Conservation (phyloP, 768 basidiomycete species). For the Amanita jacksonii region DNA sequence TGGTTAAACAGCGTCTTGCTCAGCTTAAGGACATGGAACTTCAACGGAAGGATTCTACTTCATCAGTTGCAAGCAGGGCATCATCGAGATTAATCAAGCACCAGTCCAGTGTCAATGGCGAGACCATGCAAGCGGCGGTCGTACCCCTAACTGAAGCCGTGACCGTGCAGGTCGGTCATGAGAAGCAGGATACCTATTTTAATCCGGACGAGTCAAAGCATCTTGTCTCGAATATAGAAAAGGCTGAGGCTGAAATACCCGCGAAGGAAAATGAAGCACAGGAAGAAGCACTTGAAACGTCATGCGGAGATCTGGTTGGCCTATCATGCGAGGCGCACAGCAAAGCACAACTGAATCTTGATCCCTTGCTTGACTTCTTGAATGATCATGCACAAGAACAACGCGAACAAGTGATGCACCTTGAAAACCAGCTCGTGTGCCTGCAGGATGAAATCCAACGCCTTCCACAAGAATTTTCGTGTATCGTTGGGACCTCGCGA, state of each 20-base stretch:
- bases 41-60: conserved; percentile 12
- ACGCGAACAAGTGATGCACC: conserved; percentile 2
- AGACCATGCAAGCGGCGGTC: background rate
- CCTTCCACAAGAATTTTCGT: conserved; percentile 7
- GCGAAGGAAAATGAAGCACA: too few relatives aligned
- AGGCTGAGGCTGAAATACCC: too few relatives aligned
- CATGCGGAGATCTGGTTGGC: background rate
- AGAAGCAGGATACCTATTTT: background rate
- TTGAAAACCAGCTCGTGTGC: conserved; percentile 9
- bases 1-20: conserved; percentile 58
- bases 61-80: conserved; percentile 6
- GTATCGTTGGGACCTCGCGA: conserved; percentile 1
- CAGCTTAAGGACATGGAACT: conserved; percentile 39
- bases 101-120: background rate
- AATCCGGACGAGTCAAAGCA: background rate
- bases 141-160: background rate
- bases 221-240: background rate
- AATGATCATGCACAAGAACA: conserved; percentile 2
- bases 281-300: too few relatives aligned
- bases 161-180: background rate
- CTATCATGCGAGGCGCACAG: conserved; percentile 3
- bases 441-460: conserved; percentile 16
- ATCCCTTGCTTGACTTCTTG: background rate
- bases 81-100: too few relatives aligned
- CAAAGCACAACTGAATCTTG: conserved; percentile 4